phyloP scores from a whole-genome alignment of 352 stramenopile species.

The Hyaloperonospora brassicae region DNA sequence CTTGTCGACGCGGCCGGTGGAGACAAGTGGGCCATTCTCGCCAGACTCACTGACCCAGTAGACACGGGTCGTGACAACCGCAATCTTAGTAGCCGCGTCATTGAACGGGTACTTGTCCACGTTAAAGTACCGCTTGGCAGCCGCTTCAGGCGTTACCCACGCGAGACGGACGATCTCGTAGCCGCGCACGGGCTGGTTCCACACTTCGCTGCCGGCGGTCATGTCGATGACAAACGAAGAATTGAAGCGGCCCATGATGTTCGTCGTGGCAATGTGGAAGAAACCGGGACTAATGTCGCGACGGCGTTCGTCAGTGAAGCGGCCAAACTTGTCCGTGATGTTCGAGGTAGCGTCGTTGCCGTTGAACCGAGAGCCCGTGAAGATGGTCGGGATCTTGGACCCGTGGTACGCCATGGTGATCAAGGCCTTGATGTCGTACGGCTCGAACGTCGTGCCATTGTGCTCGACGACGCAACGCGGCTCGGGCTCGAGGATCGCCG shows the following conservation, averaged over 20 bases:
- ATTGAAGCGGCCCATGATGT: constrained; percentile 46
- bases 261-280: constrained; percentile 46
- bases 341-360: constrained; percentile 33
- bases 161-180: constrained; percentile 42
- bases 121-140: constrained; percentile 40
- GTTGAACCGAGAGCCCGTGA: constrained; percentile 48
- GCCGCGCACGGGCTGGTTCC: constrained; percentile 47
- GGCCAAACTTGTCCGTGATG: constrained; percentile 43
- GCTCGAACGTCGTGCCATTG: constrained; percentile 47
- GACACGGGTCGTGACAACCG: constrained; percentile 50
- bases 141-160: constrained; percentile 31
- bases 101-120: constrained; percentile 57
- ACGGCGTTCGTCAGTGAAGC: constrained; percentile 31
- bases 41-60: constrained; percentile 50
- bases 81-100: constrained; percentile 38
- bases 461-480: constrained; percentile 36
- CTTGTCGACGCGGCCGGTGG: constrained; percentile 34
- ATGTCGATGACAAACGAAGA: constrained; percentile 47
- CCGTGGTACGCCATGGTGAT: constrained; percentile 47
- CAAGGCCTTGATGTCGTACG: constrained; percentile 54
- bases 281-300: constrained; percentile 42
- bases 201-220: constrained; percentile 48
- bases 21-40: constrained; percentile 44
- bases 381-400: constrained; percentile 40
- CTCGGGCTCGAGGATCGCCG: constrained; percentile 41